phyloP scores from a whole-genome alignment of 2,329 filamentous ascomycete species.

The Fonsecaea nubica region DNA sequence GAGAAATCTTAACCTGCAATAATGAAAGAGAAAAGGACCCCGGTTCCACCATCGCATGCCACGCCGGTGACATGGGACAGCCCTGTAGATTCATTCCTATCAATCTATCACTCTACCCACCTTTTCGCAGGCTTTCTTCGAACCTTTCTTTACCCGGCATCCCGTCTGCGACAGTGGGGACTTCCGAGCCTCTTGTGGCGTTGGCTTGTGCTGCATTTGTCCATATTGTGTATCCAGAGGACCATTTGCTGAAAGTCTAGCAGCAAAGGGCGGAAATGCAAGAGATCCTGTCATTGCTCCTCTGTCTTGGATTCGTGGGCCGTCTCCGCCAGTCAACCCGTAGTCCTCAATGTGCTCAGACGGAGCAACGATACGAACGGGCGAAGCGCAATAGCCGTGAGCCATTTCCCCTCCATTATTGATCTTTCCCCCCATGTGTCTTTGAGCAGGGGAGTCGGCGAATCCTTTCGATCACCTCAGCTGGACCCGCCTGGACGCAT shows the following conservation, averaged over 20 bases:
- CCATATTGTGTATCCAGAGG: slow-evolving; percentile 12
- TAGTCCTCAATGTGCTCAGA: slow-evolving; percentile 11
- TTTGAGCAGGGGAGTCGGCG: slow-evolving; percentile 19
- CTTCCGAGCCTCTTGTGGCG: slow-evolving; percentile 13
- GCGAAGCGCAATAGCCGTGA: slow-evolving; percentile 15
- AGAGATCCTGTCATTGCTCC: slow-evolving; percentile 9
- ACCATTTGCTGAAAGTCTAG: slow-evolving; percentile 13
- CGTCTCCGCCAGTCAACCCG: slow-evolving; percentile 25
- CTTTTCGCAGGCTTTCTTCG: background rate
- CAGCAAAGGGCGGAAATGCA: background rate
- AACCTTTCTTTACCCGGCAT: slow-evolving; percentile 13
- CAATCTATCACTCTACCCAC: slow-evolving; percentile 4
- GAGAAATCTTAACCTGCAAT: background rate
- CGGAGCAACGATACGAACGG: slow-evolving; percentile 18
- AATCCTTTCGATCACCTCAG: slow-evolving; percentile 28
- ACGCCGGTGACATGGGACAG: slow-evolving; percentile 13
- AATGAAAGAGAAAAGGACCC: slow-evolving; percentile 9
- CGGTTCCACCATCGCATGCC: slow-evolving; percentile 15
- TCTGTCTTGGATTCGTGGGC: slow-evolving; percentile 20
- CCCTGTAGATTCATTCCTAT: slow-evolving; percentile 6
- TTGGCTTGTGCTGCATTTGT: slow-evolving; percentile 14
- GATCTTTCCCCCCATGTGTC: background rate
- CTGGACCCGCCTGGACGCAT: slow-evolving; percentile 12
- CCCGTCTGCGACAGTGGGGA: slow-evolving; percentile 16
- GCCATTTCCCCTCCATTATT: slow-evolving; percentile 21